Evolutionary conservation across 2,329 filamentous ascomycete species (phyloP).

Genomic region (Apiospora arundinis): DNA sequence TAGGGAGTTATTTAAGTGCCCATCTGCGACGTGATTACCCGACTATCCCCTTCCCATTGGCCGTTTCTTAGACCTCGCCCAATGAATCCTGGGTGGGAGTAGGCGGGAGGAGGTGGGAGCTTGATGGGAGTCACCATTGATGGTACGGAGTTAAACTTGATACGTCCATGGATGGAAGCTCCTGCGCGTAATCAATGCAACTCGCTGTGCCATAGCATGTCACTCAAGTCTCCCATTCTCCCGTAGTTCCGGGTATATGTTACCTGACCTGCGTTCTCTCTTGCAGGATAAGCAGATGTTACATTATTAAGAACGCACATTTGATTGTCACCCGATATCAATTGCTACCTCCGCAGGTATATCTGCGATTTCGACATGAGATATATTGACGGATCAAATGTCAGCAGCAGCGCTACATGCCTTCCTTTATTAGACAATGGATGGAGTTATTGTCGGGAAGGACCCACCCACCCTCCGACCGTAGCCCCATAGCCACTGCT

Average conservation of each 20-base stretch:
- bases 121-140: neutral
- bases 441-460: neutral
- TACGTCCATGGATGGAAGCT: neutral
- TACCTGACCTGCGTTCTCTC: too few relatives aligned
- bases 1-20: constrained; percentile 10
- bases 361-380: too few relatives aligned
- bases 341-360: too few relatives aligned
- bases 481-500: neutral
- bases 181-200: neutral
- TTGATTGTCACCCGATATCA: too few relatives aligned
- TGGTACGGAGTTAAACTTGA: neutral
- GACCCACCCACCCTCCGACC: neutral
- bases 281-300: neutral
- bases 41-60: constrained; percentile 3
- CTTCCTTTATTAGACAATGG: too few relatives aligned
- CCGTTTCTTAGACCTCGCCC: neutral
- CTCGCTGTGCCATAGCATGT: neutral
- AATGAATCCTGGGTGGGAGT: neutral
- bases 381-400: neutral
- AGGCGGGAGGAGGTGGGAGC: neutral
- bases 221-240: neutral
- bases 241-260: neutral
- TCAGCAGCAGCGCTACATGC: neutral
- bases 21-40: constrained; percentile 18
- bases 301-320: too few relatives aligned